Evolutionary conservation across 2,329 filamentous ascomycete genomes (phyloP), one percentile per base, ranked within the genome.

Genomic region (Nothophaeocryptopus gaeumannii): DNA sequence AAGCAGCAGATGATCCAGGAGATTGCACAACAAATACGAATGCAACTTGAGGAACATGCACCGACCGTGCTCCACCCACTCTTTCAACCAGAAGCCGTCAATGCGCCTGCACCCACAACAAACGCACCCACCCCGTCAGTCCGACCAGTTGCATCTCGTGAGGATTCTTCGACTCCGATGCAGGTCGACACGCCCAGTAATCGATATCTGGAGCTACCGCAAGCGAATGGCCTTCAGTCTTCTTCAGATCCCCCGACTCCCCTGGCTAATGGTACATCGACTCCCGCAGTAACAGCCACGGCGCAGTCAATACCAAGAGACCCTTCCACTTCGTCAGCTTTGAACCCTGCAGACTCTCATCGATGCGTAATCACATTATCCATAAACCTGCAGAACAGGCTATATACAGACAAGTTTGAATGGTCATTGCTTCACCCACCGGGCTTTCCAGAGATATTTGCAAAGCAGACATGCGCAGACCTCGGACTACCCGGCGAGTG

Each of bases 351-450:
- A 66, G 92, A 97, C 69, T 91, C 89, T 2, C 96, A 97, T 70
- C 84, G 93, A 41, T 97, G 93, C 67, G 86, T 97, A 62, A 85
- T 99, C 59, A 88, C 83, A 38, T 76, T 99, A 38, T 96, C 88
- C 66, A 88, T 99, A 63, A 96, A 96, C 65, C 79, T 97, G 15
- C 85, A 90, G 45, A 95, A 95, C 48, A 85, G 88, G 61, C 80
- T 97, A 10, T 97, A 96, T 70, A 95, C 89, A 3, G 93, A 99
- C 76, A 96, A 91, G 65, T 97, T 99, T 58, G 92, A 97, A 68
- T 97, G 92, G 92, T 97, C 92, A 5, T 76, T 99, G 14, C 77
- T 96, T 13, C 91, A 97, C 63, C 90, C 91, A 2, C 87, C 90
- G 1, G 92, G 92, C 15, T 90, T 92, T 36, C 89, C 93, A 0